phyloP scores from a whole-genome alignment of 129 eudicot genomes.

The Ambrosia trifida region DNA sequence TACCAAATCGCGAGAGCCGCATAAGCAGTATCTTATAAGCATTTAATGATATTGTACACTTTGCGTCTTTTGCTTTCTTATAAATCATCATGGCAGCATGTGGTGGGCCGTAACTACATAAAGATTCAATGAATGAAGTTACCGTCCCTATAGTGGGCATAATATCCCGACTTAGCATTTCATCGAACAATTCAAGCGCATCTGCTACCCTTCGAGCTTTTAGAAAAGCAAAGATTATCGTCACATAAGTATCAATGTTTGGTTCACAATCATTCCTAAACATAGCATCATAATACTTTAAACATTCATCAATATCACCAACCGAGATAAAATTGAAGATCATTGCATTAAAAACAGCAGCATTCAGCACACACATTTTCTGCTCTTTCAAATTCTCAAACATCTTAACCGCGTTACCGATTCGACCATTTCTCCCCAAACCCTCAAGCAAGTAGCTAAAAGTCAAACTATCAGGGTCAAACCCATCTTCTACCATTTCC shows the following conservation, averaged over 20 bases:
- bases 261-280: constrained; percentile 50
- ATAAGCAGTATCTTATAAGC: constrained; percentile 74
- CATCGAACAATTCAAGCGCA: constrained; percentile 80
- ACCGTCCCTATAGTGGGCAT: constrained; percentile 62
- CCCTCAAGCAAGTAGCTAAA: constrained; percentile 67
- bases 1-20: constrained; percentile 81
- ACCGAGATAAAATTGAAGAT: constrained; percentile 50
- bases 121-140: constrained; percentile 55
- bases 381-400: constrained; percentile 48
- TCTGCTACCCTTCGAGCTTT: constrained; percentile 75
- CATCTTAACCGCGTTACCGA: constrained; percentile 65
- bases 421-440: constrained; percentile 73
- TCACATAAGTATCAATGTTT: constrained; percentile 55
- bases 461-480: constrained; percentile 62
- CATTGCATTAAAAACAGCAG: constrained; percentile 67
- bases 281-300: constrained; percentile 64
- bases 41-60: constrained; percentile 57
- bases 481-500: constrained; percentile 76
- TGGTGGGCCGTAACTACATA: constrained; percentile 89
- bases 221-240: constrained; percentile 55
- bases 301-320: constrained; percentile 60
- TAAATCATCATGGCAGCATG: constrained; percentile 87
- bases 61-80: constrained; percentile 64
- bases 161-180: constrained; percentile 57
- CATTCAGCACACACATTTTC: constrained; percentile 39